A percentile compares a stretch with the other conserved stretches of the same genome.
Evolutionary conservation across 225 moss, liverwort and hornwort genomes (phyloP).

Genomic region (Thuidium tamariscinum): DNA sequence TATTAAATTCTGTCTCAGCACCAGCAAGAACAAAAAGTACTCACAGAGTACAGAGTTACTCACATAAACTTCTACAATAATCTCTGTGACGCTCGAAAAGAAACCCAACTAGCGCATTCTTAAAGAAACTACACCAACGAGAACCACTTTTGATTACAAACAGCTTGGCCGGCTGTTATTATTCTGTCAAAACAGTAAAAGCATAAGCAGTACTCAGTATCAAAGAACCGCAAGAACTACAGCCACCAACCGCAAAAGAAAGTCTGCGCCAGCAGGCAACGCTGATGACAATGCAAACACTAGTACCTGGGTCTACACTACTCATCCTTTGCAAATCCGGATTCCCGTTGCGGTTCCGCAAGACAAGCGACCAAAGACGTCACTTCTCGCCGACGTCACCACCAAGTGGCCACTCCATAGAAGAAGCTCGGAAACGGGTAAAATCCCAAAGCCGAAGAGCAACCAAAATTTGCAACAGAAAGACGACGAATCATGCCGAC

Average conservation of each 20-base stretch:
- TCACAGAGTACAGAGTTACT: neutral
- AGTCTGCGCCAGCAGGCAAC: neutral
- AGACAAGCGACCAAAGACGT: neutral
- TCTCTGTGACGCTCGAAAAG: neutral
- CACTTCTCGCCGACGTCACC: conserved; percentile 6
- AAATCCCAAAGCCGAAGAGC: no score
- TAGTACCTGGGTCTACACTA: neutral
- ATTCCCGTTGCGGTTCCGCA: neutral
- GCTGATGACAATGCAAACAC: neutral
- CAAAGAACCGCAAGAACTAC: neutral
- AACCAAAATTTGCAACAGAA: neutral
- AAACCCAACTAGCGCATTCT: neutral
- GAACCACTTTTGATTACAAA: neutral
- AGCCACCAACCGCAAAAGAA: neutral
- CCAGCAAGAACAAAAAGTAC: neutral
- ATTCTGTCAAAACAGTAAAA: neutral
- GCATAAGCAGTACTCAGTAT: neutral
- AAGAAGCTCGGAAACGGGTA: neutral
- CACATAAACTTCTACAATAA: neutral
- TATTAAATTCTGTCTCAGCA: neutral
- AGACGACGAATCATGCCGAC: neutral
- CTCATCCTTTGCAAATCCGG: neutral
- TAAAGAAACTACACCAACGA: neutral
- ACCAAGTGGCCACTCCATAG: neutral
- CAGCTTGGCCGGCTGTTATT: neutral